Conservation (phyloP, 768 basidiomycete genomes). For the Mycena pura region DNA sequence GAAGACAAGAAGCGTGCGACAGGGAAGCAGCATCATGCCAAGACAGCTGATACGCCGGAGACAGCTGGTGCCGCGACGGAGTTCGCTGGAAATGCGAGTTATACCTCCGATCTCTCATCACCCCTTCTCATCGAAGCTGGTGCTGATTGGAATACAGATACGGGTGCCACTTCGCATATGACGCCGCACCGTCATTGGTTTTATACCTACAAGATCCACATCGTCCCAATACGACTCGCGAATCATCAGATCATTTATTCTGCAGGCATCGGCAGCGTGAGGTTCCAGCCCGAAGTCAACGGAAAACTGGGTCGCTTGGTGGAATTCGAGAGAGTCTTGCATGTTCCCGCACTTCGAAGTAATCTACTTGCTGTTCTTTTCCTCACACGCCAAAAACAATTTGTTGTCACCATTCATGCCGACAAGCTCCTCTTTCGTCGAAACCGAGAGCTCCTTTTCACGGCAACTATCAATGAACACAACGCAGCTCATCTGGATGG, state of each 20-base stretch:
- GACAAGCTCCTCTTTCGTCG: constrained; percentile 1
- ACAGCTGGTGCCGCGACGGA: background rate
- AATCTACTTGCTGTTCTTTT: constrained; percentile 13
- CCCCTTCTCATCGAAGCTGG: constrained; percentile 7
- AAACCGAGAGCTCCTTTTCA: background rate
- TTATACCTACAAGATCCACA: constrained; percentile 21
- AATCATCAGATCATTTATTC: constrained; percentile 32
- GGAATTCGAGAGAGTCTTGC: constrained; percentile 29
- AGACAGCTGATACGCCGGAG: background rate
- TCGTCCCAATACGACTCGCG: constrained; percentile 34
- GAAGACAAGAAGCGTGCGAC: background rate
- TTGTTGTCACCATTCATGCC: background rate
- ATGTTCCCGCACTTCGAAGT: constrained; percentile 27
- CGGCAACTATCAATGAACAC: constrained; percentile 15
- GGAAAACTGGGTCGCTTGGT: constrained; percentile 13
- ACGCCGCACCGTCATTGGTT: constrained; percentile 39
- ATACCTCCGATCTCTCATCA: constrained; percentile 1
- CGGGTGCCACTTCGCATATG: constrained; percentile 42
- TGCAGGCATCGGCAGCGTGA: constrained; percentile 33
- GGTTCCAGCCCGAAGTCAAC: constrained; percentile 25
- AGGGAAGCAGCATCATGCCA: background rate
- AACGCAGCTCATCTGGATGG: constrained; percentile 30
- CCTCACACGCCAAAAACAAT: constrained; percentile 17
- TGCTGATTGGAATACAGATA: constrained; percentile 36
- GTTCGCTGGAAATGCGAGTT: constrained; percentile 24